Evolutionary conservation across 371 early-diverging fungal species (phyloP).

Genomic region (Smittium mucronatum): DNA sequence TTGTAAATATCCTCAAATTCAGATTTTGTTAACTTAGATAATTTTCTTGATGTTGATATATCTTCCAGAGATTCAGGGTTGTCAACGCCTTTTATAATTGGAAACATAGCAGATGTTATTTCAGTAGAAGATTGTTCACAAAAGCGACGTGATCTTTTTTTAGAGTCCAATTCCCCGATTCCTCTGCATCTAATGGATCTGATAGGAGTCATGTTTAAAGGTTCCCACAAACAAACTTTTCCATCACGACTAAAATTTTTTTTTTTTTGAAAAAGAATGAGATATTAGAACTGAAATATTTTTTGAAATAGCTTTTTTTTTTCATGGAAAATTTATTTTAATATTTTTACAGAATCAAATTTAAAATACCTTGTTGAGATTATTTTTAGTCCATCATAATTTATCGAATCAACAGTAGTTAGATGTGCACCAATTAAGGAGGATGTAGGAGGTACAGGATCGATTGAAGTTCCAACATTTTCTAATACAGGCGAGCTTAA

Average conservation of each 20-base stretch:
- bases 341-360: background rate
- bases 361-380: background rate
- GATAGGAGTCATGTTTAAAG: background rate
- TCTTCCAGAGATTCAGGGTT: background rate
- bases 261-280: too few relatives aligned
- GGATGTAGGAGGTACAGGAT: background rate
- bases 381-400: constrained; percentile 8
- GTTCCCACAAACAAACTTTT: constrained; percentile 5
- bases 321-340: background rate
- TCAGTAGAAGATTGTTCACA: background rate
- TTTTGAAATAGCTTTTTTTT: background rate
- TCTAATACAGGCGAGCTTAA: background rate
- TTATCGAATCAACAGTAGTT: background rate
- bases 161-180: background rate
- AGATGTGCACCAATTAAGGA: background rate
- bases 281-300: too few relatives aligned
- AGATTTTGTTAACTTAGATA: background rate
- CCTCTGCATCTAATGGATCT: background rate
- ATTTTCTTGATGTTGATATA: background rate
- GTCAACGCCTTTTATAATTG: background rate
- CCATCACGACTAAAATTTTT: constrained; percentile 3
- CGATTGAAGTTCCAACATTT: background rate
- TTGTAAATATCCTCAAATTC: background rate
- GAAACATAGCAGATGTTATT: background rate
- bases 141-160: background rate